phyloP scores from a whole-genome alignment of 2,329 filamentous ascomycete species.

The Sclerotinia nivalis region DNA sequence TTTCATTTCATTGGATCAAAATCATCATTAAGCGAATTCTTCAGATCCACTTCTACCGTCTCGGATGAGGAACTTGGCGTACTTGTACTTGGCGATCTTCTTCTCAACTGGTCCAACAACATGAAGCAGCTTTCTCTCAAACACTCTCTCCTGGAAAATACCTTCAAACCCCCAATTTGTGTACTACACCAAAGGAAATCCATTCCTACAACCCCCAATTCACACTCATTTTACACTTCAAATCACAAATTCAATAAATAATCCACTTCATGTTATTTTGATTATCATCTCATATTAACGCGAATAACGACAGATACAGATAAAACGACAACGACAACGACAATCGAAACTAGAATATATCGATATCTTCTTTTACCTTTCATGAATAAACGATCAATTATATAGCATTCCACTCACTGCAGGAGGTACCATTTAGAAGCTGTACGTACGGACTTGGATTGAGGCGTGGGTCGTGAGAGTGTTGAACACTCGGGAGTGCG shows the following conservation, averaged over 20 bases:
- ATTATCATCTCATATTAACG: neutral
- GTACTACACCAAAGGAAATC: neutral
- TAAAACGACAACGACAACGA: neutral
- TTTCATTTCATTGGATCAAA: neutral
- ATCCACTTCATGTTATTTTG: neutral
- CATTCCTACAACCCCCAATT: neutral
- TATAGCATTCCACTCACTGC: neutral
- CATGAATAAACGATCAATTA: slow-evolving; percentile 10
- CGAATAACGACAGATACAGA: neutral
- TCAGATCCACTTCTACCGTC: slow-evolving; percentile 3
- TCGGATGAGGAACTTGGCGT: slow-evolving; percentile 13
- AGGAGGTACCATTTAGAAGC: neutral
- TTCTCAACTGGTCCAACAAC: neutral
- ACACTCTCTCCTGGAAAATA: slow-evolving; percentile 18
- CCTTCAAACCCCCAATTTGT: neutral
- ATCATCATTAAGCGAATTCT: neutral
- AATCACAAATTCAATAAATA: neutral
- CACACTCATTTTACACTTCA: neutral
- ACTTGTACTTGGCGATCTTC: slow-evolving; percentile 8
- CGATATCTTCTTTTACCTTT: neutral
- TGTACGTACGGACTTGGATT: slow-evolving; percentile 11
- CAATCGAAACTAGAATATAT: neutral
- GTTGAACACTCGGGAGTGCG: slow-evolving; percentile 23
- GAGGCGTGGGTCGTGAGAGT: slow-evolving; percentile 11
- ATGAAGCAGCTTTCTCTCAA: slow-evolving; percentile 7